These are phyloP conservation scores for Dinochytrium kinnereticum DNA, from an alignment of 371 early-diverging fungal genomes.

Conservation along the genomic window DNA sequence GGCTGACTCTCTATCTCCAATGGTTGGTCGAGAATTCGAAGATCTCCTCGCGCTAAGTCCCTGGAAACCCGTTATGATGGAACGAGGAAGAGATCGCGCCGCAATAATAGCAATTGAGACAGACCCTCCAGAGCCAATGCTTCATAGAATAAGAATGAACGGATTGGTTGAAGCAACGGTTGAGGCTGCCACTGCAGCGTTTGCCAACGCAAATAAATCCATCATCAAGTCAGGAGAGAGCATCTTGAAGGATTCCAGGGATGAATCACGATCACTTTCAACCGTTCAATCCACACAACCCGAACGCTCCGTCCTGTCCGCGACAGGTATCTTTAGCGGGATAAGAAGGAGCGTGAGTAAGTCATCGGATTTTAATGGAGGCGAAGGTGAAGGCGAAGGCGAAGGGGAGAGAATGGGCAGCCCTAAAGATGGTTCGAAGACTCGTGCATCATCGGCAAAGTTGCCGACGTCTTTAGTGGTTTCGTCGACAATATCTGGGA, in stretches of 20 bases:
- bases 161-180: constrained; percentile 7
- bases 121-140: constrained; percentile 8
- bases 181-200: background rate
- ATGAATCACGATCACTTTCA: no score
- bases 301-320: no score
- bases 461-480: background rate
- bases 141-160: background rate
- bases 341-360: background rate
- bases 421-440: background rate
- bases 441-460: background rate
- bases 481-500: background rate
- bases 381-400: background rate
- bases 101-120: constrained; percentile 7
- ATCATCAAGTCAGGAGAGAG: background rate
- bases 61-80: constrained; percentile 21
- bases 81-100: constrained; percentile 1
- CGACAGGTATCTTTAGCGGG: no score
- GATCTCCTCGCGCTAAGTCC: constrained; percentile 17
- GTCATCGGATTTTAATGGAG: background rate
- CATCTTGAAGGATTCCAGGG: background rate
- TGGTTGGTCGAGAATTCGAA: constrained; percentile 13
- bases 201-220: background rate
- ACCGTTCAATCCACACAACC: no score
- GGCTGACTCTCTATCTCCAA: background rate
- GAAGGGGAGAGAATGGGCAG: background rate